Evolutionary conservation across 2,329 filamentous ascomycete species (phyloP).

Genomic region (Colletotrichum cereale): DNA sequence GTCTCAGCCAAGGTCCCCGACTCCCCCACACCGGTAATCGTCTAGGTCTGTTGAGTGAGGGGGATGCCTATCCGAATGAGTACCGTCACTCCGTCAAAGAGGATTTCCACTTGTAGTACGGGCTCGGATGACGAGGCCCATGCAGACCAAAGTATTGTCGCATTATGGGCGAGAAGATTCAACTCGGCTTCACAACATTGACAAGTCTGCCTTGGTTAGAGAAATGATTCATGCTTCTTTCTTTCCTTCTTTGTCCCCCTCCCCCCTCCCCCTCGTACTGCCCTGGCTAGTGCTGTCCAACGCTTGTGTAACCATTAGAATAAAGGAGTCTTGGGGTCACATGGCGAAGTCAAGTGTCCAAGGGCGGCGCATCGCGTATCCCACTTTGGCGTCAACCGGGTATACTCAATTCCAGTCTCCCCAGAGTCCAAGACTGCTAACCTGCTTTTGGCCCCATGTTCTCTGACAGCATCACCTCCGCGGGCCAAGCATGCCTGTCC

Average conservation of each 20-base stretch:
- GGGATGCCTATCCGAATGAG: too few species aligned
- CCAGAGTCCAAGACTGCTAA: neutral
- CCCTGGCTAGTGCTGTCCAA: neutral
- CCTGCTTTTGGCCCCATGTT: slow-evolving; percentile 7
- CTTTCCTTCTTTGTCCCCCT: neutral
- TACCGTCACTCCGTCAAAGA: neutral
- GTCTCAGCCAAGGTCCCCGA: neutral
- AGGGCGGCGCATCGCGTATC: neutral
- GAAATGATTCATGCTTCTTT: too few species aligned
- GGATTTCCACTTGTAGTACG: neutral
- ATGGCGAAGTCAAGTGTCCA: neutral
- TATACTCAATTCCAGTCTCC: slow-evolving; percentile 31
- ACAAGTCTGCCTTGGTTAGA: too few species aligned
- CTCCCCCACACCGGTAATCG: neutral
- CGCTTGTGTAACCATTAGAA: too few species aligned
- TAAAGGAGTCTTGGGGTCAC: neutral
- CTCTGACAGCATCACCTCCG: slow-evolving; percentile 9
- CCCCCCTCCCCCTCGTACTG: too few species aligned
- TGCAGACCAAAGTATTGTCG: neutral
- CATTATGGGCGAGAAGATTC: neutral
- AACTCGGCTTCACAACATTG: neutral
- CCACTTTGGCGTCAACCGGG: slow-evolving; percentile 15
- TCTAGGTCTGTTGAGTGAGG: neutral
- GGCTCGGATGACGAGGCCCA: neutral
- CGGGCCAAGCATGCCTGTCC: slow-evolving; percentile 3